These are phyloP conservation scores for Crithidia fasciculata DNA, from an alignment of 208 protist genomes.

Conservation along the genomic window DNA sequence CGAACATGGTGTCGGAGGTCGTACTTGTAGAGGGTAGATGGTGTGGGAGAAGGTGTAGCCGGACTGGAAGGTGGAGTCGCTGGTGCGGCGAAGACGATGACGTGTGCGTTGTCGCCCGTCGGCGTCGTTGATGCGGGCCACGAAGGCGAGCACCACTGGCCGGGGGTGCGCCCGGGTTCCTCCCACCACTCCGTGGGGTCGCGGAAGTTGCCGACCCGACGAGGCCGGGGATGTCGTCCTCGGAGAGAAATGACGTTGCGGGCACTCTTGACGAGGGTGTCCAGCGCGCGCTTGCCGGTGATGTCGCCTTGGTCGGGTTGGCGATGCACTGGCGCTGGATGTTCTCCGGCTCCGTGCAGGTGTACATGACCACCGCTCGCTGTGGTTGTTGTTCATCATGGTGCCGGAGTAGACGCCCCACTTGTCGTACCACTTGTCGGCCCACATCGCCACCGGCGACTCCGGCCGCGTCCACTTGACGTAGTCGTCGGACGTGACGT, in stretches of 20 bases:
- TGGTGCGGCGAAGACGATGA: slow-evolving; percentile 50
- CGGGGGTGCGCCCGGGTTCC: slow-evolving; percentile 33
- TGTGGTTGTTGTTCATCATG: slow-evolving; percentile 39
- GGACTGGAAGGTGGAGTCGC: slow-evolving; percentile 44
- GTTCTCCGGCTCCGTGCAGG: slow-evolving; percentile 38
- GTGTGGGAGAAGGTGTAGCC: slow-evolving; percentile 48
- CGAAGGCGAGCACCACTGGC: slow-evolving; percentile 49
- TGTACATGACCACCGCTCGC: slow-evolving; percentile 46
- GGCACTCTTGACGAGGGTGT: slow-evolving; percentile 36
- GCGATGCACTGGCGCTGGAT: slow-evolving; percentile 53
- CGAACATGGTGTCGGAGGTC: slow-evolving; percentile 39
- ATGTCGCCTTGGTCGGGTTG: slow-evolving; percentile 23
- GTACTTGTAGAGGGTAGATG: slow-evolving; percentile 34
- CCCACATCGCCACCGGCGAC: slow-evolving; percentile 29
- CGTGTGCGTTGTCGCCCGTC: slow-evolving; percentile 40
- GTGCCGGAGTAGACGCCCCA: slow-evolving; percentile 41
- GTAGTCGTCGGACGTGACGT: slow-evolving; percentile 55
- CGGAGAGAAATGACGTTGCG: slow-evolving; percentile 36
- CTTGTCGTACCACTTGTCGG: slow-evolving; percentile 44
- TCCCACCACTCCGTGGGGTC: slow-evolving; percentile 51
- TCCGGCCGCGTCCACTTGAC: slow-evolving; percentile 40
- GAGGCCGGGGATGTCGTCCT: slow-evolving; percentile 37
- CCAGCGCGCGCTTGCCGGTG: slow-evolving; percentile 8
- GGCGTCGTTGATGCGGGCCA: slow-evolving; percentile 33
- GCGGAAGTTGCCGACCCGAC: slow-evolving; percentile 40